Percentiles rank a stretch among this genome's conserved stretches.
phyloP scores from a whole-genome alignment of 1,139 yeast genomes.

The Sugiyamaella grinbergsii region DNA sequence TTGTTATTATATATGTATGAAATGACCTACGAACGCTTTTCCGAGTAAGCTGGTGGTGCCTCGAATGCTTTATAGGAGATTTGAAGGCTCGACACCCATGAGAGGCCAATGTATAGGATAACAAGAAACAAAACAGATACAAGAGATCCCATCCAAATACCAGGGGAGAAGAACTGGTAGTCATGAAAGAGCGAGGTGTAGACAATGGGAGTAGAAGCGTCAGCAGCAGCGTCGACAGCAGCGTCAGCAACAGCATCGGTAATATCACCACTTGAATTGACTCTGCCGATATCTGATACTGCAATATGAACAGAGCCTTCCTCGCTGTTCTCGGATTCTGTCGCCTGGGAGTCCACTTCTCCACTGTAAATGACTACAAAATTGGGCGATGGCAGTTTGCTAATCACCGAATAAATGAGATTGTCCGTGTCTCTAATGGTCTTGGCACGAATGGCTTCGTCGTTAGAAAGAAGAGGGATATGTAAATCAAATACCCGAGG shows the following conservation, averaged over 20 bases:
- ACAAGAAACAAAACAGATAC: slow-evolving; percentile 57
- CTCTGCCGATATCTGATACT: slow-evolving; percentile 16
- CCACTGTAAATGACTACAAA: slow-evolving; percentile 41
- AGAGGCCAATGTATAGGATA: slow-evolving; percentile 56
- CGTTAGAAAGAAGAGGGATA: slow-evolving; percentile 33
- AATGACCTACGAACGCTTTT: slow-evolving; percentile 14
- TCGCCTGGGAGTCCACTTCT: slow-evolving; percentile 7
- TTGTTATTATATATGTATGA: slow-evolving; percentile 2
- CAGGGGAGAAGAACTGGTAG: slow-evolving; percentile 59
- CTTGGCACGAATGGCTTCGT: slow-evolving; percentile 24
- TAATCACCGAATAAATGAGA: slow-evolving; percentile 36
- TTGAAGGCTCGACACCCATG: slow-evolving; percentile 63
- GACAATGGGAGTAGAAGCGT: no score
- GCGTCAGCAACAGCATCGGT: slow-evolving; percentile 7
- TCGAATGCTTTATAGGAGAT: slow-evolving; percentile 75
- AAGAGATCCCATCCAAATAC: slow-evolving; percentile 67
- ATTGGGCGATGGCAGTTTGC: slow-evolving; percentile 41
- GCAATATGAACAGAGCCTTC: not conserved
- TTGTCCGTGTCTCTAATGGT: slow-evolving; percentile 37
- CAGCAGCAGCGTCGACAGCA: slow-evolving; percentile 1
- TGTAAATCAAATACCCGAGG: slow-evolving; percentile 40
- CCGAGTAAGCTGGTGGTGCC: slow-evolving; percentile 22
- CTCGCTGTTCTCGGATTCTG: slow-evolving; percentile 6
- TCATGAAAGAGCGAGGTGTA: slow-evolving; percentile 46
- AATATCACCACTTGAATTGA: slow-evolving; percentile 10